Base-by-base conservation (phyloP, 2,329 filamentous ascomycete genomes). In the Microdochium trichocladiopsis region DNA sequence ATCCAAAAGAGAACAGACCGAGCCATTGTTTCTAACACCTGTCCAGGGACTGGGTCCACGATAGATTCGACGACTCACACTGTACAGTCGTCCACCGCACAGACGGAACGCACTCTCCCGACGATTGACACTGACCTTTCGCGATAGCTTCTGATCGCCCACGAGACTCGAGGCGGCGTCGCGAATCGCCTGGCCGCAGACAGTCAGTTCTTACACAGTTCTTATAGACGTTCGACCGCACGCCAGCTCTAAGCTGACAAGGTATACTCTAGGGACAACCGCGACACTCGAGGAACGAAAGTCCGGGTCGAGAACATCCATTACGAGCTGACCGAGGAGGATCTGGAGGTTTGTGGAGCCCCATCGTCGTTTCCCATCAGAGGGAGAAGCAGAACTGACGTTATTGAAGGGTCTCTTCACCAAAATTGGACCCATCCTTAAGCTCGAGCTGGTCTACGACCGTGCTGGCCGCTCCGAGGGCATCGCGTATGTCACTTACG, bases 291-390 rank as follows among this genome's bases (percentile, higher is more conserved):
- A 52, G 84, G 85, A 60, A 77, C 84, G 47, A 93, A 90, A 70
- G 70, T 96, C 58, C 86, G 86, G 58, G 86, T 96, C 55, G 90
- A 95, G 56, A 96, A 96, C 66, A 74, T 96, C 53, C 92, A 96
- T 69, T 96, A 95, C 69, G 92, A 96, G 55, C 78, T 96, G 56
- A 92, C 87, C 12, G 84, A 93, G 68, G 84, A 86, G 36, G 92
- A 96, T 64, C 78, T 96, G 51, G 80, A 88, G 63, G 90, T 95
- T 72, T 52, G 70, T 49, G 10, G 28, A 18, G n/a, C n/a, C n/a
- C n/a, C n/a, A n/a, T 37, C 14, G 33, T 8, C 6, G 12, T 16
- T 4, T 16, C 6, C 33, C 4, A 4, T 4, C 5, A 16, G 18
- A n/a, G 18, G 5, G 33, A n/a, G 6, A 16, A 47, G 21, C 47